phyloP scores from a whole-genome alignment of 306 rosid species.

The Cucurbita argyrosperma region DNA sequence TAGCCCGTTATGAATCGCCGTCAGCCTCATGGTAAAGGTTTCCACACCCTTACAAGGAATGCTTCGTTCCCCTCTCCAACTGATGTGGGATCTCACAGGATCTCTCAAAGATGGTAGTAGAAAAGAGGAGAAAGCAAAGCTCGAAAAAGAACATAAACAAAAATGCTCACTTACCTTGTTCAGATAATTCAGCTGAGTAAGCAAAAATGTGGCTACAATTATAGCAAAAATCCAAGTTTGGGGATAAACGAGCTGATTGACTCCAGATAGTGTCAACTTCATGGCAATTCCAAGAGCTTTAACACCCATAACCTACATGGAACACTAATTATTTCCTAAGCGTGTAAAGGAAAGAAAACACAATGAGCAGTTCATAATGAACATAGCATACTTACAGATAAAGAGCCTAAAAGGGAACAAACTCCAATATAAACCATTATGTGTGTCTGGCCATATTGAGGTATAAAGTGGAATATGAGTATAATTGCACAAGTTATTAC shows the following conservation, averaged over 20 bases:
- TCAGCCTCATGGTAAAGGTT: too few species aligned
- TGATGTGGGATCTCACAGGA: too few species aligned
- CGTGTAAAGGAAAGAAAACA: not conserved
- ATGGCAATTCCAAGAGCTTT: constrained; percentile 77
- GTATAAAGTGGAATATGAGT: constrained; percentile 49
- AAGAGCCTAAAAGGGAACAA: constrained; percentile 69
- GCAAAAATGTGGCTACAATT: constrained; percentile 44
- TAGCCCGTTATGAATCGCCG: too few species aligned
- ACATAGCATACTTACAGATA: constrained; percentile 35
- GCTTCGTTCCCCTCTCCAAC: too few species aligned
- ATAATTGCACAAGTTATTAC: constrained; percentile 42
- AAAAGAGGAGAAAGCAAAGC: not conserved
- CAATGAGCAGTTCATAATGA: not conserved
- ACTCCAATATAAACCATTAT: constrained; percentile 74
- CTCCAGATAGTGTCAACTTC: constrained; percentile 59
- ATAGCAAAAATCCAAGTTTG: constrained; percentile 60
- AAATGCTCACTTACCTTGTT: constrained; percentile 31
- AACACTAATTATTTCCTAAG: not conserved
- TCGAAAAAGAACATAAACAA: not conserved
- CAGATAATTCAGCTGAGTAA: constrained; percentile 71
- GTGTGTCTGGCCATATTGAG: constrained; percentile 73
- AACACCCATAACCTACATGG: constrained; percentile 63
- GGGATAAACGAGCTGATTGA: constrained; percentile 50
- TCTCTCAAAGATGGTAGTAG: not conserved
- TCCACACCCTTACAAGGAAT: too few species aligned